Percentiles rank a stretch among this genome's conserved stretches.
Conservation (phyloP, 2,329 filamentous ascomycete species). For the Zymoseptoria pseudotritici region DNA sequence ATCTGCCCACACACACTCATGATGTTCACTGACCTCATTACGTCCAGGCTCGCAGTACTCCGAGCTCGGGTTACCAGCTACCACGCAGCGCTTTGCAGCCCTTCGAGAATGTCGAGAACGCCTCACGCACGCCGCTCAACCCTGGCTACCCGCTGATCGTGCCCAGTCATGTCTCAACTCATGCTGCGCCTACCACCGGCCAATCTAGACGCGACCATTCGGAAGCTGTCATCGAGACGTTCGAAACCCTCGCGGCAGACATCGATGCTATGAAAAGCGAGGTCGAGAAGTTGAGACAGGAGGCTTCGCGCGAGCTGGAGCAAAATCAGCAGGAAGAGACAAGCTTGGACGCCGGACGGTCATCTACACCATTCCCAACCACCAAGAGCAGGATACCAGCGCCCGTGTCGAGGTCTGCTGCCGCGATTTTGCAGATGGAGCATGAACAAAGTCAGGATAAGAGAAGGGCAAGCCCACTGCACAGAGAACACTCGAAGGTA, state of each 20-base stretch:
- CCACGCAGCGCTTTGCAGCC: background rate
- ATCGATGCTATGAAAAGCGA: conserved; percentile 18
- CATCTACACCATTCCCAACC: background rate
- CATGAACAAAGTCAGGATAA: background rate
- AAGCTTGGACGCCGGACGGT: background rate
- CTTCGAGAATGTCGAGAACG: background rate
- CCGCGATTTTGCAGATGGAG: background rate
- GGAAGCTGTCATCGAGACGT: conserved; percentile 5
- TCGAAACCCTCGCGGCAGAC: conserved; percentile 18
- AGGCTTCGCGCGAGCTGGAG: background rate
- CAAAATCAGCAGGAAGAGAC: background rate
- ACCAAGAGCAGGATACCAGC: background rate
- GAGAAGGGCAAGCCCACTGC: background rate
- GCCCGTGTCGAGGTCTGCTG: background rate
- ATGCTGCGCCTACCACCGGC: background rate
- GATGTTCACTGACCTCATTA: background rate
- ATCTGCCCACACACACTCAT: background rate
- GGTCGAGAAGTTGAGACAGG: conserved; percentile 7
- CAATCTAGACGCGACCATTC: conserved; percentile 1
- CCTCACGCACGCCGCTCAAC: background rate
- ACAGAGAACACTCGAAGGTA: background rate
- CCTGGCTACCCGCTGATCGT: background rate
- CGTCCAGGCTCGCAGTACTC: background rate
- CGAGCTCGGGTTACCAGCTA: background rate
- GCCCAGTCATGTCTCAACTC: background rate